A percentile compares a stretch with the other conserved stretches of the same genome.
Conservation (phyloP, 257 asterid genomes). For the Ocimum tenuiflorum region DNA sequence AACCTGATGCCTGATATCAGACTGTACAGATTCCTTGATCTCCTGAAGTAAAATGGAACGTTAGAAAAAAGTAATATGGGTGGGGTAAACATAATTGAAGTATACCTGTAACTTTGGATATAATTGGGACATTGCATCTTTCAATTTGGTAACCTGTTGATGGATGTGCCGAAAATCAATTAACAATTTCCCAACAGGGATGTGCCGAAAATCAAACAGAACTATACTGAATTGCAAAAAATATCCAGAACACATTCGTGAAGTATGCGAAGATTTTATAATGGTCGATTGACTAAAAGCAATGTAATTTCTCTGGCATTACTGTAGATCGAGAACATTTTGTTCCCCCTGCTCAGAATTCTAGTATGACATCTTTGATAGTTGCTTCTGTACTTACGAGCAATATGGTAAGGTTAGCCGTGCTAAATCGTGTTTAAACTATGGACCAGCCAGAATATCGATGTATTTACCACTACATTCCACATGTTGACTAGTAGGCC, state of each 20-base stretch:
- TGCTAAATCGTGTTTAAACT: neutral
- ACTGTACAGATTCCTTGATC: conserved; percentile 87
- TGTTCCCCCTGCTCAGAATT: neutral
- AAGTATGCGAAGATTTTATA: neutral
- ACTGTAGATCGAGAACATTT: neutral
- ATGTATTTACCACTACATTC: neutral
- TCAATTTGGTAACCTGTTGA: conserved; percentile 65
- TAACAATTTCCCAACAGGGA: neutral
- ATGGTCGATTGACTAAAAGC: neutral
- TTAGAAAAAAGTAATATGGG: conserved; percentile 2
- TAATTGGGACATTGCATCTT: conserved; percentile 79
- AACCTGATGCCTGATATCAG: conserved; percentile 89
- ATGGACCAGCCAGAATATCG: neutral
- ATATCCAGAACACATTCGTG: neutral
- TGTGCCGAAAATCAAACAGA: neutral
- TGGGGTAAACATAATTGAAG: neutral
- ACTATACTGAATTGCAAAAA: neutral
- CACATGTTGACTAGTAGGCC: neutral
- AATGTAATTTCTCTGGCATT: neutral
- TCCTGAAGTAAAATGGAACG: conserved; percentile 40
- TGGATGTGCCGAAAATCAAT: neutral
- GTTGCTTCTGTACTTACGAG: neutral
- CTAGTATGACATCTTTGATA: neutral
- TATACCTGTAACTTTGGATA: conserved; percentile 81
- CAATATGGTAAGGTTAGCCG: neutral